Conservation (phyloP, 225 moss, liverwort and hornwort species). For the Polytrichum formosum region DNA sequence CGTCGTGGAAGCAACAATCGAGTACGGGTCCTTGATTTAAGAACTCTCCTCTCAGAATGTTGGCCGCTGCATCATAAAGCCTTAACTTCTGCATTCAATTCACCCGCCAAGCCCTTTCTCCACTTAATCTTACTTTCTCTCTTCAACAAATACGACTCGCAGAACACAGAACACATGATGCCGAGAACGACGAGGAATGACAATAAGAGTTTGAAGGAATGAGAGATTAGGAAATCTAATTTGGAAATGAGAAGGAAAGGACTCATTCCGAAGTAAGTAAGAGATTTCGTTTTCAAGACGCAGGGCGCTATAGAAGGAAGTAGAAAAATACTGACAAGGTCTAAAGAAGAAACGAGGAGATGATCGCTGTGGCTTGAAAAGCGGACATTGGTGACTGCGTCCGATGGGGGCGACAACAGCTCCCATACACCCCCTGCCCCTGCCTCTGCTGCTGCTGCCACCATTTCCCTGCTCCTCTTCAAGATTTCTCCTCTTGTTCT, state of each 20-base stretch:
- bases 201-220: too few species aligned
- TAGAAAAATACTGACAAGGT: constrained; percentile 50
- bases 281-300: too few species aligned
- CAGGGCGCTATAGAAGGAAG: neutral
- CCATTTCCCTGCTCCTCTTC: too few species aligned
- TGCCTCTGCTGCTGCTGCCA: neutral
- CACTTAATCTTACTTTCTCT: too few species aligned
- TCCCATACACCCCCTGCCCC: constrained; percentile 23
- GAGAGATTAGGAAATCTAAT: too few species aligned
- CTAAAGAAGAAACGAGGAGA: constrained; percentile 89
- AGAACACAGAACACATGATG: too few species aligned
- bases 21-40: constrained; percentile 61
- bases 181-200: too few species aligned
- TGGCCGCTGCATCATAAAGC: constrained; percentile 71
- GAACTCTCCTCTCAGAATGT: constrained; percentile 70
- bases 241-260: too few species aligned
- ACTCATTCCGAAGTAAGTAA: too few species aligned
- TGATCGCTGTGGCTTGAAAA: constrained; percentile 83
- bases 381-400: constrained; percentile 73
- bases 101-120: neutral
- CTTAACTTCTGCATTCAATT: constrained; percentile 66
- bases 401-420: constrained; percentile 77
- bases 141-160: too few species aligned
- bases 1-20: constrained; percentile 94
- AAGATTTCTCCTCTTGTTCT: too few species aligned